Evolutionary conservation across 2,329 filamentous ascomycete species (phyloP).

Genomic region (Fusarium sp.): DNA sequence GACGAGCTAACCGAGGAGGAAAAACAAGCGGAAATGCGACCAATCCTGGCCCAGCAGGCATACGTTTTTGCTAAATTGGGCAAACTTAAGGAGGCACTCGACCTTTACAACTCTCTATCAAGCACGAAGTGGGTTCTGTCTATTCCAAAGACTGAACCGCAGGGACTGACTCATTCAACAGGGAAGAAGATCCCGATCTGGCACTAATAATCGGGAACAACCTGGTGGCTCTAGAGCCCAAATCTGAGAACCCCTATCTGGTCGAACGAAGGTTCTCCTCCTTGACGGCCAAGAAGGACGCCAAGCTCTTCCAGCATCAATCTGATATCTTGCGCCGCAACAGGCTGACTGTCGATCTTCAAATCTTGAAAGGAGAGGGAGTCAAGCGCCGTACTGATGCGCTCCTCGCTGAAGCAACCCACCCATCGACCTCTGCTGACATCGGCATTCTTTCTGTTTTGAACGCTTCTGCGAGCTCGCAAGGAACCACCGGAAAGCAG

Average conservation of each 20-base stretch:
- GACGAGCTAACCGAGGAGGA: constrained; percentile 80
- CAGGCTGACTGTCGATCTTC: constrained; percentile 70
- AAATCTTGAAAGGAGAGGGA: constrained; percentile 74
- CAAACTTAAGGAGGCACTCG: constrained; percentile 71
- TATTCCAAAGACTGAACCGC: background rate
- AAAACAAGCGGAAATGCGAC: constrained; percentile 77
- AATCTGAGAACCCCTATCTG: constrained; percentile 72
- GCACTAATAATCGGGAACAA: constrained; percentile 76
- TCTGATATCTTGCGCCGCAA: constrained; percentile 67
- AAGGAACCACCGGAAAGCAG: constrained; percentile 70
- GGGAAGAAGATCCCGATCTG: constrained; percentile 74
- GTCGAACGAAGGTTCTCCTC: constrained; percentile 70
- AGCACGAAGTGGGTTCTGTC: constrained; percentile 65
- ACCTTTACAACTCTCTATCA: constrained; percentile 71
- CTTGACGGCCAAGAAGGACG: constrained; percentile 63
- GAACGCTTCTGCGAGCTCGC: constrained; percentile 78
- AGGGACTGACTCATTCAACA: constrained; percentile 49
- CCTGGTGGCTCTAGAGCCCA: constrained; percentile 55
- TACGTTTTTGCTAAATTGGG: constrained; percentile 76
- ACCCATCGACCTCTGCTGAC: constrained; percentile 48
- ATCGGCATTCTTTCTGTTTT: constrained; percentile 59
- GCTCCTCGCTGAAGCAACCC: constrained; percentile 48
- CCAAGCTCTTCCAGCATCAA: constrained; percentile 80
- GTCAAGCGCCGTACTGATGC: constrained; percentile 62
- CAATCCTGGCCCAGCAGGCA: constrained; percentile 80